Percentiles rank a stretch among this genome's conserved stretches.
Evolutionary conservation across 2,329 filamentous ascomycete genomes (phyloP).

Genomic region (Cladosporium colombiae): DNA sequence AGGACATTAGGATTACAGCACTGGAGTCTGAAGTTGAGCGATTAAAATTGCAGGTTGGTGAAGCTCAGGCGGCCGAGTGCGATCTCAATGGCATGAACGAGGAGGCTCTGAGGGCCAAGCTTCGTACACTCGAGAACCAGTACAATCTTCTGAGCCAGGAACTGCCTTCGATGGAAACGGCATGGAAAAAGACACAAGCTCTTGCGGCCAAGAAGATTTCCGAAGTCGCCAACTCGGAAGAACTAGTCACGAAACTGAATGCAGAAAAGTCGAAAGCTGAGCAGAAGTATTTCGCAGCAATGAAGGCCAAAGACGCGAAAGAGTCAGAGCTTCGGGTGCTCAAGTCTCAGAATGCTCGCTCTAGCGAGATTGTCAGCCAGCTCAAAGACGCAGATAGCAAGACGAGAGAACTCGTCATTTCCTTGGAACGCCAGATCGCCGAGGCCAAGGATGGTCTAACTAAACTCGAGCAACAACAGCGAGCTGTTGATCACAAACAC

Average conservation of each 20-base stretch:
- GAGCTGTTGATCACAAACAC: constrained; percentile 70
- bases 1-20: constrained; percentile 76
- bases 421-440: constrained; percentile 85
- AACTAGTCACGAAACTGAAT: constrained; percentile 70
- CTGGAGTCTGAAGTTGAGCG: constrained; percentile 82
- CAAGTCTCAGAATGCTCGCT: constrained; percentile 81
- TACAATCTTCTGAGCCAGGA: constrained; percentile 84
- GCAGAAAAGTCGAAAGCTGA: constrained; percentile 96
- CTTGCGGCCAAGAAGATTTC: constrained; percentile 84
- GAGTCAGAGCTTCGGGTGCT: constrained; percentile 78
- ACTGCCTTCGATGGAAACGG: constrained; percentile 82
- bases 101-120: constrained; percentile 73
- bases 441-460: constrained; percentile 79
- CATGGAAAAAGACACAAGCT: constrained; percentile 85
- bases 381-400: constrained; percentile 86
- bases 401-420: constrained; percentile 72
- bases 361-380: constrained; percentile 88
- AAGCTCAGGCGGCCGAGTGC: constrained; percentile 37
- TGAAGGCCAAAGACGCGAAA: constrained; percentile 87
- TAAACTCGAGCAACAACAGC: constrained; percentile 70
- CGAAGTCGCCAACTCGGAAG: constrained; percentile 74
- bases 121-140: constrained; percentile 74
- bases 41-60: constrained; percentile 59
- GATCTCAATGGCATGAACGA: constrained; percentile 51
- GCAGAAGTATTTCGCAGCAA: constrained; percentile 94